Conservation (phyloP, 2,329 filamentous ascomycete species). For the Neospermospora avenae region DNA sequence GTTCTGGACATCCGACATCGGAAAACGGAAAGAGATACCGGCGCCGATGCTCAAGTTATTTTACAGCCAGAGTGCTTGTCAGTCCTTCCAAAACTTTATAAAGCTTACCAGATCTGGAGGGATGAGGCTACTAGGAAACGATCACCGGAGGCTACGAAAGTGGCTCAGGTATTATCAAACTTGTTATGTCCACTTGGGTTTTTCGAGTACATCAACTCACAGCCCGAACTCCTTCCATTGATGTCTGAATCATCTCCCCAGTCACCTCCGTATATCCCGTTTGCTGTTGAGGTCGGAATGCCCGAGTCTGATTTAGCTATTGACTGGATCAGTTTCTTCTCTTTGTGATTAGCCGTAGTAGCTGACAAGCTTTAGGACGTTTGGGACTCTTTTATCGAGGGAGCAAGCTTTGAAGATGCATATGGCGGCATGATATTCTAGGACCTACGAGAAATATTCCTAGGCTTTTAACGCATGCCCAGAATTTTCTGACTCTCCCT, state of each 20-base stretch:
- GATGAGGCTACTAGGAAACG: neutral
- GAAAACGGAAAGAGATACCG: conserved; percentile 6
- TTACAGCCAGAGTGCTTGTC: neutral
- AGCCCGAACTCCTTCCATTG: neutral
- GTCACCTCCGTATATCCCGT: neutral
- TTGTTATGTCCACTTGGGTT: conserved; percentile 18
- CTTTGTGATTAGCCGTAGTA: neutral
- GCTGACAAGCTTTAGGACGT: conserved; percentile 20
- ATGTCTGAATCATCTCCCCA: neutral
- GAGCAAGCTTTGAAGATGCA: conserved; percentile 25
- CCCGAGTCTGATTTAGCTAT: conserved; percentile 26
- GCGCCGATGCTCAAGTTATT: neutral
- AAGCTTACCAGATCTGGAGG: conserved; percentile 21
- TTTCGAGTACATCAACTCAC: neutral
- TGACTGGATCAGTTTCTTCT: conserved; percentile 29
- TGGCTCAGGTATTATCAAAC: conserved; percentile 20
- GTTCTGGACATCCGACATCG: conserved; percentile 21
- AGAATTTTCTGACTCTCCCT: neutral
- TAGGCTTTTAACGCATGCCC: neutral
- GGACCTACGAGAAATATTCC: neutral
- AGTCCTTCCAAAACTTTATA: conserved; percentile 10
- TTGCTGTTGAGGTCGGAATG: neutral
- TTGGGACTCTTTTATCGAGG: conserved; percentile 33
- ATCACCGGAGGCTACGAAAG: conserved; percentile 19
- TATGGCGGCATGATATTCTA: conserved; percentile 14